Conservation (phyloP, 192 early-diverging fungal genomes). For the Coemansia interrupta region DNA sequence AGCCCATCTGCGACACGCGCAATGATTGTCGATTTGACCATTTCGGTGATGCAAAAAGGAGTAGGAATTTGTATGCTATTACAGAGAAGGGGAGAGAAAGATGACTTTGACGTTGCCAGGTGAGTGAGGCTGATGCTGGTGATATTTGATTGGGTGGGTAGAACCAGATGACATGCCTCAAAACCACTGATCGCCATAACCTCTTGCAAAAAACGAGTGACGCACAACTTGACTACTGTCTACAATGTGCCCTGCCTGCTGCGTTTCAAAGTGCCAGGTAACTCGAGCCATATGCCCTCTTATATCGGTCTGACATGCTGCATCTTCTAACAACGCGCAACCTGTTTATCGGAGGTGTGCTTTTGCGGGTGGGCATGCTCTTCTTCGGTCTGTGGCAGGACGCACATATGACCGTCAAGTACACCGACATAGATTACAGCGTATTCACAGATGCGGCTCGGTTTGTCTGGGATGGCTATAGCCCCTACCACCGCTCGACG, state of each 20-base stretch:
- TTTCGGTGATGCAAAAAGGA: slow-evolving; percentile 21
- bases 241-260: too few species aligned
- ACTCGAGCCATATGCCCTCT: too few species aligned
- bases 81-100: too few species aligned
- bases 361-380: slow-evolving; percentile 65
- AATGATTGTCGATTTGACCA: slow-evolving; percentile 94
- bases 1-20: slow-evolving; percentile 90
- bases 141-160: not conserved
- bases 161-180: too few species aligned
- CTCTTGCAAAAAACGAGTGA: too few species aligned
- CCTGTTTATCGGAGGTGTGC: slow-evolving; percentile 36
- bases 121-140: not conserved
- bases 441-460: slow-evolving; percentile 94
- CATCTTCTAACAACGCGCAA: slow-evolving; percentile 32
- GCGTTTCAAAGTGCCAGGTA: too few species aligned
- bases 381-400: slow-evolving; percentile 90
- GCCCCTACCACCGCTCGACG: slow-evolving; percentile 87
- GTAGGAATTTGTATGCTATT: too few species aligned
- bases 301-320: not conserved
- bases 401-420: slow-evolving; percentile 83
- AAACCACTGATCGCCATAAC: too few species aligned
- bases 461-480: slow-evolving; percentile 65
- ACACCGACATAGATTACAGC: slow-evolving; percentile 96
- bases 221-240: too few species aligned
- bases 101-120: not conserved